phyloP scores from a whole-genome alignment of 2,329 filamentous ascomycete species.

The Seiridium unicorne region DNA sequence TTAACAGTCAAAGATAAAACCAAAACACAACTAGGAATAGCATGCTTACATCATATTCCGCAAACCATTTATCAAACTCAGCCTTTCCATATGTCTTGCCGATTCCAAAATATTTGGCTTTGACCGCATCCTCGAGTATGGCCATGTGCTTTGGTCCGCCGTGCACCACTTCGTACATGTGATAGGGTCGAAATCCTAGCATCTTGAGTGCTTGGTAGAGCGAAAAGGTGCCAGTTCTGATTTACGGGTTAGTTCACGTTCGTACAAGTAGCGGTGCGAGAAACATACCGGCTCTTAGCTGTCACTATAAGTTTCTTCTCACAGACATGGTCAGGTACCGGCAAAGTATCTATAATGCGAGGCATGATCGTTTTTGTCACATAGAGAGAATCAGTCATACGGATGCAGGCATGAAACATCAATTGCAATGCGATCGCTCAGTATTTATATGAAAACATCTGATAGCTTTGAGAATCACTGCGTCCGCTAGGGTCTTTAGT shows the following conservation, averaged over 20 bases:
- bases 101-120: slow-evolving; percentile 15
- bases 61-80: slow-evolving; percentile 23
- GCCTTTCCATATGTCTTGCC: slow-evolving; percentile 20
- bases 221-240: slow-evolving; percentile 22
- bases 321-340: neutral
- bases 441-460: too few species aligned
- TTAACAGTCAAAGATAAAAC: neutral
- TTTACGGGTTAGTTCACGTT: neutral
- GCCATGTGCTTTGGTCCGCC: slow-evolving; percentile 13
- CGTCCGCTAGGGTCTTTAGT: too few species aligned
- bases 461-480: too few species aligned
- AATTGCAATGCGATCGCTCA: too few species aligned
- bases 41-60: slow-evolving; percentile 17
- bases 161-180: slow-evolving; percentile 18
- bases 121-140: slow-evolving; percentile 18
- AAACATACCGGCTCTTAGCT: neutral
- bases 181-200: slow-evolving; percentile 21
- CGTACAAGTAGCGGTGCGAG: neutral
- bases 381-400: too few species aligned
- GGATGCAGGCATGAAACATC: too few species aligned
- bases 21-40: neutral
- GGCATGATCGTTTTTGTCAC: too few species aligned
- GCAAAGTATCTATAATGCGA: neutral
- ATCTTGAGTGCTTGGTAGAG: slow-evolving; percentile 20
- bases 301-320: slow-evolving; percentile 3